phyloP scores from a whole-genome alignment of 176 grass and related monocot species.

The Juncus inflexus region DNA sequence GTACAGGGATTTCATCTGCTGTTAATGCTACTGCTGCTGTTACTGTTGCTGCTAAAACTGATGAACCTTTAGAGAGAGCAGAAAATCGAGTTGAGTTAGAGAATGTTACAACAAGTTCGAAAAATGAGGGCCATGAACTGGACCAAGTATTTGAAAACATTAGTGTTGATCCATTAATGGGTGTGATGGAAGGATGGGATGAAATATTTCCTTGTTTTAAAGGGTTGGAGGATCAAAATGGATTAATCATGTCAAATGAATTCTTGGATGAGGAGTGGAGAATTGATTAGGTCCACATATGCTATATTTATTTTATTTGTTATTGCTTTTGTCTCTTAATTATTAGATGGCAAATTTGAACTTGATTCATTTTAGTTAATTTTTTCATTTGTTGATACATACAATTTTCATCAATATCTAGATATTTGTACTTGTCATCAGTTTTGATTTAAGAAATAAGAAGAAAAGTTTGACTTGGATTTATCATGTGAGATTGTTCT shows the following conservation, averaged over 20 bases:
- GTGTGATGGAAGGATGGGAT: conserved; percentile 27
- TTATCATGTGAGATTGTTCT: not conserved
- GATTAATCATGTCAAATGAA: conserved; percentile 13
- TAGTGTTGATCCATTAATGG: conserved; percentile 25
- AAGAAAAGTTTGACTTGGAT: conserved; percentile 19
- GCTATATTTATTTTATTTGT: too few species aligned
- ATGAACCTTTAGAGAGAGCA: not conserved
- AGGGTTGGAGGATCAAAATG: conserved; percentile 20
- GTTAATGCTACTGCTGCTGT: not conserved
- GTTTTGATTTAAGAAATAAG: conserved; percentile 5
- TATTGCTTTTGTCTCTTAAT: not conserved
- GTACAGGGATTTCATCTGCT: not conserved
- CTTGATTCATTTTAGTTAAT: conserved; percentile 14
- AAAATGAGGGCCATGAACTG: conserved; percentile 8
- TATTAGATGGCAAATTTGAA: conserved; percentile 10
- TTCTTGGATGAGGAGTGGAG: conserved; percentile 23
- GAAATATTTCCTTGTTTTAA: conserved; percentile 32
- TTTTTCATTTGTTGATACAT: conserved; percentile 28
- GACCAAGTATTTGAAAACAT: conserved; percentile 29
- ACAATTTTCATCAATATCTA: not conserved
- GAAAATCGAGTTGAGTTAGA: conserved; percentile 8
- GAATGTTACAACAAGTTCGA: not conserved
- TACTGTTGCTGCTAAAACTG: not conserved
- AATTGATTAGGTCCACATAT: not conserved
- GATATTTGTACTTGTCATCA: not conserved